Evolutionary conservation across 345 rosid genomes (phyloP).

Genomic region (Hevea brasiliensis): DNA sequence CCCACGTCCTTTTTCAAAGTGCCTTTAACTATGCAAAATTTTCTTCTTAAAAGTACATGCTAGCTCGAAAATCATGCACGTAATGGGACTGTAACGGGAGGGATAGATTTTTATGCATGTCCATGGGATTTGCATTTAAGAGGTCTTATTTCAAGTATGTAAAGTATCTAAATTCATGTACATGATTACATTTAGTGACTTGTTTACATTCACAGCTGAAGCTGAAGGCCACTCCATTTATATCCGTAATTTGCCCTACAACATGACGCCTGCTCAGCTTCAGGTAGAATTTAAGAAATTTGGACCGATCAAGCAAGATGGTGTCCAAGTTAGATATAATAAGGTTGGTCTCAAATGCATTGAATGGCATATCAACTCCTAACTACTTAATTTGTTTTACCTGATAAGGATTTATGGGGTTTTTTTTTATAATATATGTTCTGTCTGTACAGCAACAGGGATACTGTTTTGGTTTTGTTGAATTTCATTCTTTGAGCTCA

Average conservation of each 20-base stretch:
- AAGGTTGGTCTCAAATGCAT: slow-evolving; percentile 18
- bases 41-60: neutral
- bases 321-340: slow-evolving; percentile 31
- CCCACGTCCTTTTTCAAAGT: neutral
- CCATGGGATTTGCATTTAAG: neutral
- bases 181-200: neutral
- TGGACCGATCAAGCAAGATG: slow-evolving; percentile 31
- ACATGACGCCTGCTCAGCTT: slow-evolving; percentile 20
- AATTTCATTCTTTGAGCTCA: slow-evolving; percentile 26
- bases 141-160: neutral
- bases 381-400: neutral
- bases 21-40: neutral
- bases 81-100: neutral
- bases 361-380: neutral
- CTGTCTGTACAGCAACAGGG: slow-evolving; percentile 26
- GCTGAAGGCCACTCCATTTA: slow-evolving; percentile 35
- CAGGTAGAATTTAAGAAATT: slow-evolving; percentile 26
- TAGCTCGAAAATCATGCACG: neutral
- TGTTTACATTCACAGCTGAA: slow-evolving; percentile 17
- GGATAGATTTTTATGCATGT: neutral
- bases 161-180: no score
- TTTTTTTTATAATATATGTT: neutral
- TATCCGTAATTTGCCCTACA: slow-evolving; percentile 25
- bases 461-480: slow-evolving; percentile 35
- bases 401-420: neutral